Evolutionary conservation across 768 basidiomycete genomes (phyloP), one percentile per base, ranked within the genome.

Genomic region (Pleurotus sapidus): DNA sequence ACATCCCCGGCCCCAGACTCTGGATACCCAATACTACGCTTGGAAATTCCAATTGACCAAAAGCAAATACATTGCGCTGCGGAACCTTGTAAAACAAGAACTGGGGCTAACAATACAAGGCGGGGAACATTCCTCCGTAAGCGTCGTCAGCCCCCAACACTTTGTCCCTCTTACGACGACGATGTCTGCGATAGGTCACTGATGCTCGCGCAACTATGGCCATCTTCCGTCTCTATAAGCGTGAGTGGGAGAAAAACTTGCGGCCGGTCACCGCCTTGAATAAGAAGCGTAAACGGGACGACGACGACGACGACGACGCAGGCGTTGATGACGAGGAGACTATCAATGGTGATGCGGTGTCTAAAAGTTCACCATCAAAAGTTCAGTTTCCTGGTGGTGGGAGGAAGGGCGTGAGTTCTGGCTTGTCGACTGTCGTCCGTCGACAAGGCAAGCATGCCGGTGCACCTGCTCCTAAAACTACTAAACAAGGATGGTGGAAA

Each of bases 131-230:
- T 91, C 83, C 34, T 95, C 93, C 71, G 95, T 95, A 67, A 55
- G 90, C 77, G 7, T 8, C 55, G 8, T 30, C 8, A 30, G 3
- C 30, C 0, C 1, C 9, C 27, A 30, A 2, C 8, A 9, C 7
- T 30, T 30, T 30, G 30, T 2, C 8, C 30, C 30, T 30, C 27
- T 8, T 30, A n/a, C n/a, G n/a, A n/a, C n/a, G 30, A 30, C 1
- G 30, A 9, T 30, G 30, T 9, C 8, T 20, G 39, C 37, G 50
- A 20, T 57, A 97, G 95, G 87, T 98, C 4, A 91, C 84, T 15
- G 95, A 98, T 68, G 94, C 95, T 0, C 82, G 95, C 51, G 96
- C 95, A 0, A 91, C 95, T 0, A 97, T 99, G 93, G 95, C 93
- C 0, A 76, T 98, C 39, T 98, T 90, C 69, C 81, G 94, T 5